Conservation (phyloP, 1,284 basidiomycete species). For the Ceratobasidium sp. region DNA sequence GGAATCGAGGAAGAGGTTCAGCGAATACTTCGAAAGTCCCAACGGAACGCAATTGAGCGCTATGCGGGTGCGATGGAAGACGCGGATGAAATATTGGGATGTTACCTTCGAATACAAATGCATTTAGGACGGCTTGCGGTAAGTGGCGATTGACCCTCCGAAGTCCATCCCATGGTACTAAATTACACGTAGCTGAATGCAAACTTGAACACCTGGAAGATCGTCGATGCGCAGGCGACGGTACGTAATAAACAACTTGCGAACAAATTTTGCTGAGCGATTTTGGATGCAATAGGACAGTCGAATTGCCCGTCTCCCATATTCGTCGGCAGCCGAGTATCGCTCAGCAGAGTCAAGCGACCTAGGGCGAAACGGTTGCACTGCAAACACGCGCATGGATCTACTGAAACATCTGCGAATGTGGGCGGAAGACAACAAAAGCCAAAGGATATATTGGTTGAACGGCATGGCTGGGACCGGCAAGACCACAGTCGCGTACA, state of each 20-base stretch:
- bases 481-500: neutral
- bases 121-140: constrained; percentile 1
- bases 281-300: too few species aligned
- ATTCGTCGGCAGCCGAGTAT: neutral
- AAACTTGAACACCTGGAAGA: neutral
- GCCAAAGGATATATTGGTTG: constrained; percentile 51
- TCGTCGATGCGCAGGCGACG: constrained; percentile 4
- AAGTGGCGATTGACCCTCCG: neutral
- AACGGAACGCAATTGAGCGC: neutral
- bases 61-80: neutral
- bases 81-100: neutral
- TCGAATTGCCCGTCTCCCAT: neutral
- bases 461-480: constrained; percentile 52
- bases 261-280: too few species aligned
- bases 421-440: constrained; percentile 39
- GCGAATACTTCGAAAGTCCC: neutral
- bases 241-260: too few species aligned
- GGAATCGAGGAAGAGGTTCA: neutral
- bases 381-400: constrained; percentile 47
- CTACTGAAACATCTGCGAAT: constrained; percentile 46
- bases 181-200: constrained; percentile 26
- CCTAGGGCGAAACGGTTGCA: neutral
- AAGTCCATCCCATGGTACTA: too few species aligned
- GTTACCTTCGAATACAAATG: neutral
- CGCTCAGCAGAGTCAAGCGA: neutral